Percentiles rank a stretch among this genome's conserved stretches.
phyloP scores from a whole-genome alignment of 176 grass and related monocot species.

The Musa schizocarpa region DNA sequence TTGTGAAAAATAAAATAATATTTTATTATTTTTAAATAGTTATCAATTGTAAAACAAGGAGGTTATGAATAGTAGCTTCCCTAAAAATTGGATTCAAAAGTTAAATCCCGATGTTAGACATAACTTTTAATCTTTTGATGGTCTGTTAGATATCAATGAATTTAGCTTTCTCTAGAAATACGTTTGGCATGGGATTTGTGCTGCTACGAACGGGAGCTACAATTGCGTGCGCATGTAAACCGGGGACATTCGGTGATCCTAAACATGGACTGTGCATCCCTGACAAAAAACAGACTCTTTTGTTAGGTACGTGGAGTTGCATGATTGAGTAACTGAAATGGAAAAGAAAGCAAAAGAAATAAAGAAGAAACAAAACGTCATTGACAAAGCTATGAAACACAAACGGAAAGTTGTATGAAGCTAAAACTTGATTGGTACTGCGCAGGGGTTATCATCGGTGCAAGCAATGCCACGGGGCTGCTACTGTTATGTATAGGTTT shows the following conservation, averaged over 20 bases:
- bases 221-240: neutral
- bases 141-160: neutral
- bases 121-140: neutral
- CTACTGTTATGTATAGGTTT: neutral
- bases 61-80: too few species aligned
- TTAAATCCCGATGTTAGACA: neutral
- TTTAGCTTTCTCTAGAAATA: neutral
- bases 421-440: too few species aligned
- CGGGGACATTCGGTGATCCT: neutral
- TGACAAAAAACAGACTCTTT: neutral
- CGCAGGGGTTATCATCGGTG: neutral
- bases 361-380: too few species aligned
- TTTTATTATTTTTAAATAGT: too few species aligned
- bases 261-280: neutral
- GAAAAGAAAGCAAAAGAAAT: too few species aligned
- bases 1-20: too few species aligned
- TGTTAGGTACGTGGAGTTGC: neutral
- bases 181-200: neutral
- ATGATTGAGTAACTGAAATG: too few species aligned
- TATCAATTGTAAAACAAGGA: too few species aligned
- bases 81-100: neutral
- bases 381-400: too few species aligned
- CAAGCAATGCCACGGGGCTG: neutral
- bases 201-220: neutral
- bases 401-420: too few species aligned